Evolutionary conservation across 2,329 filamentous ascomycete species (phyloP).

Genomic region (Verticillium zaregamsianum): DNA sequence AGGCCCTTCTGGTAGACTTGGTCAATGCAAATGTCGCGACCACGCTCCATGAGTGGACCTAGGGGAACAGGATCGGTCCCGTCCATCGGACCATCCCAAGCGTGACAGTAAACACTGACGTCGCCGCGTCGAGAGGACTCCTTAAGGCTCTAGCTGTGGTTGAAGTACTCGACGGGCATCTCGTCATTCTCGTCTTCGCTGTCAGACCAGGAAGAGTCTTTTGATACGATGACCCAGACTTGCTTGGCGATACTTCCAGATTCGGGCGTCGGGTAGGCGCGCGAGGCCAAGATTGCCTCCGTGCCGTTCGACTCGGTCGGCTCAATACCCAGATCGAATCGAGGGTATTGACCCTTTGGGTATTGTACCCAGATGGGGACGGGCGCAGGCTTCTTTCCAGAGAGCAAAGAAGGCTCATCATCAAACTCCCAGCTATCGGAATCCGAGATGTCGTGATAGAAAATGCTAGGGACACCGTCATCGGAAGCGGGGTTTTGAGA

Average conservation of each 20-base stretch:
- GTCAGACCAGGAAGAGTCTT: neutral
- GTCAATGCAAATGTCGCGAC: neutral
- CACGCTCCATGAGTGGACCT: neutral
- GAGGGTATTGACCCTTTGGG: neutral
- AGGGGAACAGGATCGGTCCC: neutral
- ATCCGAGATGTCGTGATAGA: neutral
- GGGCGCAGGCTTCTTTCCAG: neutral
- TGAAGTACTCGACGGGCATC: neutral
- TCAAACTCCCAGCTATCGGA: neutral
- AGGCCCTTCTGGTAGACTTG: neutral
- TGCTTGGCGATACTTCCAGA: neutral
- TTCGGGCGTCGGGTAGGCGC: neutral
- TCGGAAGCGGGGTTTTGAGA: neutral
- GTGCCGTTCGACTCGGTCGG: neutral
- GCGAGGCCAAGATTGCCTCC: neutral
- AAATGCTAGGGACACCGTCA: neutral
- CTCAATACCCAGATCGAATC: neutral
- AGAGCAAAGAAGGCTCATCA: neutral
- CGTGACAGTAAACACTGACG: neutral
- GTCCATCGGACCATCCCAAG: neutral
- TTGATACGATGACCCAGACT: neutral
- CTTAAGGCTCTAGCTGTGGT: neutral
- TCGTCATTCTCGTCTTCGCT: neutral
- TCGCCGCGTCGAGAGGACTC: neutral
- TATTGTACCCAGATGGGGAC: neutral